These are phyloP conservation scores for Chlorella variabilis DNA, from an alignment of 163 green algal species.

Conservation along the genomic window DNA sequence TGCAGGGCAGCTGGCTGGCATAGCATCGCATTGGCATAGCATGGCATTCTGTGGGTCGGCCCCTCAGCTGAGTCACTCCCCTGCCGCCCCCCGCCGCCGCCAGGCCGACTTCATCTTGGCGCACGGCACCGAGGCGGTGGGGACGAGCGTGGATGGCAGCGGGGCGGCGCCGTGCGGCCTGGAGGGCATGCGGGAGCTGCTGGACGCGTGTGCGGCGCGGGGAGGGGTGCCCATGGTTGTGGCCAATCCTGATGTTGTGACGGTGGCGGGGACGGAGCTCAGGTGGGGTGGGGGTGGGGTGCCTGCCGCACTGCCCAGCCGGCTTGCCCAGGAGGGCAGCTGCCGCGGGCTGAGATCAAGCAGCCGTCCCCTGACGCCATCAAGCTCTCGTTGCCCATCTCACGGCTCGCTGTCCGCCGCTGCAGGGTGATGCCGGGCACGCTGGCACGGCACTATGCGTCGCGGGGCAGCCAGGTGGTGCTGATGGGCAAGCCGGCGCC, in stretches of 20 bases:
- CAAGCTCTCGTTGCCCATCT: too few relatives aligned
- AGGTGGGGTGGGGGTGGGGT: slow-evolving; percentile 33
- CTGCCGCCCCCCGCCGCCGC: too few relatives aligned
- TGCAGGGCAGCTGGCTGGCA: too few relatives aligned
- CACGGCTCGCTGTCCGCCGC: background rate
- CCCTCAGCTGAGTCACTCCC: too few relatives aligned
- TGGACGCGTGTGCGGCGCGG: slow-evolving; percentile 51
- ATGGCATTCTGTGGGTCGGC: too few relatives aligned
- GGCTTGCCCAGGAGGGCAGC: too few relatives aligned
- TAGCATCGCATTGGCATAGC: too few relatives aligned
- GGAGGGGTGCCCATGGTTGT: slow-evolving; percentile 72
- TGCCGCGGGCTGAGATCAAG: too few relatives aligned
- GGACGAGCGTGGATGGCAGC: slow-evolving; percentile 31
- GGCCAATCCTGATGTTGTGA: slow-evolving; percentile 84
- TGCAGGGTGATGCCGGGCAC: slow-evolving; percentile 78
- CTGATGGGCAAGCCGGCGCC: slow-evolving; percentile 85
- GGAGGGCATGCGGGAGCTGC: slow-evolving; percentile 61
- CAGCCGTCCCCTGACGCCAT: too few relatives aligned
- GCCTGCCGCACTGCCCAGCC: too few relatives aligned
- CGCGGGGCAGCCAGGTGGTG: slow-evolving; percentile 46
- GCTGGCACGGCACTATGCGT: slow-evolving; percentile 67
- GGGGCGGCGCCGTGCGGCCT: slow-evolving; percentile 44
- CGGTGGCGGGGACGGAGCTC: slow-evolving; percentile 64
- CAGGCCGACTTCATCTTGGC: slow-evolving; percentile 91
- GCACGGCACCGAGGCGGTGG: slow-evolving; percentile 86